Evolutionary conservation across 495 filamentous ascomycete genomes (phyloP).

Genomic region (Cercophora sp.): DNA sequence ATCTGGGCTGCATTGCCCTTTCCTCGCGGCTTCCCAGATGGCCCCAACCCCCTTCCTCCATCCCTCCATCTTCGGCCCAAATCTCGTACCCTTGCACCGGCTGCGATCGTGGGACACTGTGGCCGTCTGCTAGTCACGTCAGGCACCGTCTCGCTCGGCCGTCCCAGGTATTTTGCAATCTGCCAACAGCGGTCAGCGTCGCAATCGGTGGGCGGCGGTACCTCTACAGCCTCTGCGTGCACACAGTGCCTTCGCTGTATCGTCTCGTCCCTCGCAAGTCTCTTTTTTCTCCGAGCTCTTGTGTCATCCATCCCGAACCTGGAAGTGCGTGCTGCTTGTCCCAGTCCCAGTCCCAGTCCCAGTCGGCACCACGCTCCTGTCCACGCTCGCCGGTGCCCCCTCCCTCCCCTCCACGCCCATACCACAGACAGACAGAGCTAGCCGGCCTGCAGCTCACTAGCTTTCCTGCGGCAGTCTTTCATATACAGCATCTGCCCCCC

Average conservation of each 20-base stretch:
- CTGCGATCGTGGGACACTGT: constrained; percentile 11
- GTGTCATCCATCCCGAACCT: constrained; percentile 17
- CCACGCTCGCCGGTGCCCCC: neutral
- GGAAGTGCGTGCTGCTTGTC: neutral
- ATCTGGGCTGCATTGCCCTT: constrained; percentile 23
- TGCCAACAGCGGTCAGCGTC: constrained; percentile 13
- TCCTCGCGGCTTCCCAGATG: constrained; percentile 11
- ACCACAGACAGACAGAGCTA: constrained; percentile 3
- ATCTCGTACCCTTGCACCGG: constrained; percentile 17
- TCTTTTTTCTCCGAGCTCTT: constrained; percentile 19
- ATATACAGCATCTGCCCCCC: constrained; percentile 12
- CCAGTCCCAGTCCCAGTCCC: neutral
- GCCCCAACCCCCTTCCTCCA: constrained; percentile 1
- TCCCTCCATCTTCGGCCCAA: constrained; percentile 11
- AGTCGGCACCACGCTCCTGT: neutral
- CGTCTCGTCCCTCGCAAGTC: constrained; percentile 1
- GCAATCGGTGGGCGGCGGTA: neutral
- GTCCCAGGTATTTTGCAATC: constrained; percentile 8
- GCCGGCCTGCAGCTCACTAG: constrained; percentile 9
- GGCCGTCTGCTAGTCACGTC: constrained; percentile 10
- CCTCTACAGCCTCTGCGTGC: neutral
- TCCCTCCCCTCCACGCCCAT: neutral
- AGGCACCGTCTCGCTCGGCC: constrained; percentile 7
- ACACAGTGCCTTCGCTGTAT: constrained; percentile 1
- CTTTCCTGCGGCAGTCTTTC: constrained; percentile 3